Evolutionary conservation across 148 eudicot species (phyloP).

Genomic region (Camellia lanceoleosa): DNA sequence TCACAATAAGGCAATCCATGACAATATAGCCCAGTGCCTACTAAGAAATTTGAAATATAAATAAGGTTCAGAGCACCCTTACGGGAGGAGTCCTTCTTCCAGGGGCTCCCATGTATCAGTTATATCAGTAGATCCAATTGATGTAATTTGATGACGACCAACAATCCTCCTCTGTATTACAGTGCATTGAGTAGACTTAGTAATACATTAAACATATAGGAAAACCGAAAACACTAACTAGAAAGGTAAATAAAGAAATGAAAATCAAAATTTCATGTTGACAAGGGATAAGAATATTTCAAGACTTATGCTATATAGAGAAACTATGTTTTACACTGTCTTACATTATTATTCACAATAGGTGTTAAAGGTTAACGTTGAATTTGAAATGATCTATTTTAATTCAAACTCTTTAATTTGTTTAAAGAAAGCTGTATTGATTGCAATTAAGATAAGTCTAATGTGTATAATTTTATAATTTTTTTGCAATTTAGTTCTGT

Average conservation of each 20-base stretch:
- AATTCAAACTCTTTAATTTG: no score
- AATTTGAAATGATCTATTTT: no score
- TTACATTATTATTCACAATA: no score
- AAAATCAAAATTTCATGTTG: no score
- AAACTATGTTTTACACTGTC: no score
- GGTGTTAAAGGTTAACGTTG: no score
- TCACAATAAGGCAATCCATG: neutral
- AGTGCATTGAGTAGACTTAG: slow-evolving; percentile 8
- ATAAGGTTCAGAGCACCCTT: slow-evolving; percentile 29
- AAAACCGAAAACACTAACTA: neutral
- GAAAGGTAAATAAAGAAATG: neutral
- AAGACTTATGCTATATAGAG: no score
- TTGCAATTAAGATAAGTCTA: no score
- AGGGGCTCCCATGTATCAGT: slow-evolving; percentile 98
- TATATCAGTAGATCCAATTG: slow-evolving; percentile 86
- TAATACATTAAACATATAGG: neutral
- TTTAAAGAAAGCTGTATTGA: no score
- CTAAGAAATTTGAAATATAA: neutral
- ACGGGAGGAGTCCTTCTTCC: slow-evolving; percentile 96
- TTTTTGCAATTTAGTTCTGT: no score
- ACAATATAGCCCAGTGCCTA: neutral
- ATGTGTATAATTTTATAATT: no score
- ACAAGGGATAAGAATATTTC: no score
- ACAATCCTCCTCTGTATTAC: slow-evolving; percentile 78
- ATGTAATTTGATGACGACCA: slow-evolving; percentile 90